Conservation (phyloP, 2,329 filamentous ascomycete genomes). For the Phyllosticta capitalensis region DNA sequence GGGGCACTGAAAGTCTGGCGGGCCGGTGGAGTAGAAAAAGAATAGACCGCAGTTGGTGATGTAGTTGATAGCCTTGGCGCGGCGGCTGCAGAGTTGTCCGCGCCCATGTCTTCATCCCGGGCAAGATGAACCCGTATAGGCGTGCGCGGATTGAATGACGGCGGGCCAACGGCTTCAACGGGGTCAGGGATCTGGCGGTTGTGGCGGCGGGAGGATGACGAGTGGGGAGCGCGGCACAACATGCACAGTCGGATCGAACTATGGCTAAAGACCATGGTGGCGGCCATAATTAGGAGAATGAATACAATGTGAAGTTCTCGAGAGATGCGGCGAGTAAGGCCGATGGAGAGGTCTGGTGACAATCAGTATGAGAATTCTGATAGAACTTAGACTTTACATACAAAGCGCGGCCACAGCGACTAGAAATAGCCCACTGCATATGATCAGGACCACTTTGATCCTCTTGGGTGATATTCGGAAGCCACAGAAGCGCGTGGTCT, state of each 20-base stretch:
- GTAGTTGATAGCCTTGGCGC: not conserved
- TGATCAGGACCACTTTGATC: conserved; percentile 29
- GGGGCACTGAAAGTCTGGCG: not conserved
- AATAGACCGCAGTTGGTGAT: conserved; percentile 13
- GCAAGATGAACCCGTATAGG: conserved; percentile 71
- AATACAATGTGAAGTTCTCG: conserved; percentile 72
- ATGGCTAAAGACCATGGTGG: conserved; percentile 73
- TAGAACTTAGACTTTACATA: not conserved
- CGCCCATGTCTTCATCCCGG: conserved; percentile 59
- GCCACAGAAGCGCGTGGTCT: not conserved
- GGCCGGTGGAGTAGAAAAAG: not conserved
- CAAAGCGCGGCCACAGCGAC: conserved; percentile 24
- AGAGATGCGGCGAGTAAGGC: conserved; percentile 53
- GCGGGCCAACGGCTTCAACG: conserved; percentile 45
- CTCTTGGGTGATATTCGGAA: not conserved
- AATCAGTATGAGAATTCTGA: not conserved
- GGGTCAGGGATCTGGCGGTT: conserved; percentile 42
- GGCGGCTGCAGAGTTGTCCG: not conserved
- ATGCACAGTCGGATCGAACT: conserved; percentile 65
- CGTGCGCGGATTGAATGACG: conserved; percentile 54
- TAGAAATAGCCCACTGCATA: conserved; percentile 57
- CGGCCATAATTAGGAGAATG: conserved; percentile 64
- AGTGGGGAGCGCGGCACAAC: conserved; percentile 42
- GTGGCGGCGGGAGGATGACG: conserved; percentile 18
- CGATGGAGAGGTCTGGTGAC: conserved; percentile 60